Base-by-base conservation (phyloP, 352 stramenopile species). In the Plasmopara halstedii region DNA sequence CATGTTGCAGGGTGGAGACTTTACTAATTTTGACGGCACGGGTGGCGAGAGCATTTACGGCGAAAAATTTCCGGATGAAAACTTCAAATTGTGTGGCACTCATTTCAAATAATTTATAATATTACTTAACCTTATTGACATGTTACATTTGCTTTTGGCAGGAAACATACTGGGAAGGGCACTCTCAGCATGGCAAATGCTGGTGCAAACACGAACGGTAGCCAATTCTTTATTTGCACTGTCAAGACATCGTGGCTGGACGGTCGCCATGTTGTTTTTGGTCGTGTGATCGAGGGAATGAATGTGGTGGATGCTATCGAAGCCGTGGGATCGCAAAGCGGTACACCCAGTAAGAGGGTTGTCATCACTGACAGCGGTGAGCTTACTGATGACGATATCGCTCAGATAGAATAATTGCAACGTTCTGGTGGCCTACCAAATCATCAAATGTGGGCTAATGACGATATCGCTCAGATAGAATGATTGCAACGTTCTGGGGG, bases 191-290 rank as follows among this genome's bases (percentile, higher is more conserved):
- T 94, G 82, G 80, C 80, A 37, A 94, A 94, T 66, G 67, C 77
- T 26, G 82, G 82, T 15, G 58, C 68, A 31, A 90, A 91, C 67
- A 90, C 85, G 26, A 99, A 99, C 73, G 92, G 93, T 38, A 97
- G 83, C 47, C 94, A 99, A 73, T 99, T 99, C 64, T 98, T 98
- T 70, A 97, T 99, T 51, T 92, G 75, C 62, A 95, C 85, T 15
- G 86, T 92, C 53, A 88, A 94, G 70, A 95, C 85, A 5, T 84
- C 81, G 59, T 95, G 84, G 84, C 67, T 96, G 53, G 86, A 96
- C 42, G 85, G 76, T 15, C 72, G 70, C 35, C 80, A 91, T 60
- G 80, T 91, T 27, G 80, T 91, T 18, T 91, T 99, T 58, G 97
- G 96, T 43, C 95, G 95, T 49, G 92, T 98, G 9, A 54, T 97